A percentile compares a stretch with the other conserved stretches of the same genome.
Evolutionary conservation across 2,329 filamentous ascomycete genomes (phyloP).

Genomic region (Macrophomina pseudophaseolina): DNA sequence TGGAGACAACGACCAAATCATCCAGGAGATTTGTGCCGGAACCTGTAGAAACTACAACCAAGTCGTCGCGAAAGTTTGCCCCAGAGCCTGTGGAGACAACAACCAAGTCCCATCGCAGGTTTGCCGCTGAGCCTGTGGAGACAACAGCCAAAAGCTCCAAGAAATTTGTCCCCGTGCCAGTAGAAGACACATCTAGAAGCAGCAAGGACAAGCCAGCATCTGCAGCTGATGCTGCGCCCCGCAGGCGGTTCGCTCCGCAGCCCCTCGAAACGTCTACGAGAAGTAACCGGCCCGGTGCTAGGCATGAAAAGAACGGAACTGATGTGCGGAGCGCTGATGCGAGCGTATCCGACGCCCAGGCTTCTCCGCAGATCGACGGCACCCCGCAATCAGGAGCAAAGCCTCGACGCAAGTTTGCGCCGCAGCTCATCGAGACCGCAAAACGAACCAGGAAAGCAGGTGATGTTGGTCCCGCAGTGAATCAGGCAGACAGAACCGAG

Average conservation of each 20-base stretch:
- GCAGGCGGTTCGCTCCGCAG: conserved; percentile 37
- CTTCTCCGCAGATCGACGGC: conserved; percentile 26
- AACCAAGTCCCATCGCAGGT: conserved; percentile 56
- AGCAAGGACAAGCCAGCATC: conserved; percentile 34
- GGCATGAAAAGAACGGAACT: conserved; percentile 4
- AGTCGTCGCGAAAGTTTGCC: conserved; percentile 52
- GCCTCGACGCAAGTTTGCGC: conserved; percentile 65
- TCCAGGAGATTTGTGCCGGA: conserved; percentile 40
- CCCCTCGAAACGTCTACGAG: conserved; percentile 37
- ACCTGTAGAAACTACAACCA: conserved; percentile 31
- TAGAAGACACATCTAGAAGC: conserved; percentile 42
- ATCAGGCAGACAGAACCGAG: conserved; percentile 73
- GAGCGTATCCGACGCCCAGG: conserved; percentile 20
- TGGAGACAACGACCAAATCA: conserved; percentile 36
- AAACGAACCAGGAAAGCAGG: conserved; percentile 71
- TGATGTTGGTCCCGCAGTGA: conserved; percentile 66
- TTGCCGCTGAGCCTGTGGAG: conserved; percentile 40
- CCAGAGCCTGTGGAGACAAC: conserved; percentile 75
- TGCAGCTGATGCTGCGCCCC: conserved; percentile 19
- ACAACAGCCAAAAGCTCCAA: conserved; percentile 37
- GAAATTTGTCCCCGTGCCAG: conserved; percentile 60
- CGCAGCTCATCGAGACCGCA: conserved; percentile 81
- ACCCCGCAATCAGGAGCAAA: conserved; percentile 33
- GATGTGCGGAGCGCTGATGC: conserved; percentile 2
- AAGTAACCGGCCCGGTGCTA: conserved; percentile 31